Percentiles rank a stretch among this genome's conserved stretches.
Conservation (phyloP, 352 stramenopile genomes). For the Phytophthora megakarya region DNA sequence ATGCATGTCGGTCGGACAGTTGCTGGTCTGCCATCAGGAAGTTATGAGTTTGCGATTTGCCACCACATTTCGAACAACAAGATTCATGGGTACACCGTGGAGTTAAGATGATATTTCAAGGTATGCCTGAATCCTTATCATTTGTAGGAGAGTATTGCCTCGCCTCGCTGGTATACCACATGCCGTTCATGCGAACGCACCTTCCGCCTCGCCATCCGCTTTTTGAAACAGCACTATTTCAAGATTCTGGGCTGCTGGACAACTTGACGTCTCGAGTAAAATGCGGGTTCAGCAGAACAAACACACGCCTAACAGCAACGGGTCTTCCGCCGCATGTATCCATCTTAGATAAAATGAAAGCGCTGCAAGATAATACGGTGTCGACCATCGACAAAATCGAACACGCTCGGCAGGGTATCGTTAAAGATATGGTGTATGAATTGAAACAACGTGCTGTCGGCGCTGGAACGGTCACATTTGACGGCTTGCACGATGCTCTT, state of each 20-base stretch:
- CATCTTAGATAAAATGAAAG: constrained; percentile 8
- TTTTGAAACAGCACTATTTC: constrained; percentile 7
- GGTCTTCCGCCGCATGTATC: constrained; percentile 7
- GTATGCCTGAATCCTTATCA: neutral
- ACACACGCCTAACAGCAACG: neutral
- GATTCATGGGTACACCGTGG: neutral
- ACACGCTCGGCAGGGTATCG: neutral
- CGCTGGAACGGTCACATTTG: neutral
- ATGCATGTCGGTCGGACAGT: constrained; percentile 29
- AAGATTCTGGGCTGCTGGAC: neutral
- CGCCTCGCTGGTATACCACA: too few relatives aligned
- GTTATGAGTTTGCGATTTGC: constrained; percentile 20
- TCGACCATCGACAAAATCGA: constrained; percentile 17
- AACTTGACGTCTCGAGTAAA: neutral
- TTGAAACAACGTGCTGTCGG: constrained; percentile 13
- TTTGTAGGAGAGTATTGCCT: neutral
- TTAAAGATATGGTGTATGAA: constrained; percentile 12
- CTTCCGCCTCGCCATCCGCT: too few relatives aligned
- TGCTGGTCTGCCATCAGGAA: neutral
- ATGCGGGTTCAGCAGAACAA: neutral
- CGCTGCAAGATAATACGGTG: neutral
- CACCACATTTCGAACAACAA: constrained; percentile 16
- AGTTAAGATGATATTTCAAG: neutral
- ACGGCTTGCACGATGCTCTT: constrained; percentile 6
- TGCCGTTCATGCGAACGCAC: too few relatives aligned